A percentile compares a stretch with the other conserved stretches of the same genome.
phyloP scores from a whole-genome alignment of 768 basidiomycete genomes.

The Collybia nuda region DNA sequence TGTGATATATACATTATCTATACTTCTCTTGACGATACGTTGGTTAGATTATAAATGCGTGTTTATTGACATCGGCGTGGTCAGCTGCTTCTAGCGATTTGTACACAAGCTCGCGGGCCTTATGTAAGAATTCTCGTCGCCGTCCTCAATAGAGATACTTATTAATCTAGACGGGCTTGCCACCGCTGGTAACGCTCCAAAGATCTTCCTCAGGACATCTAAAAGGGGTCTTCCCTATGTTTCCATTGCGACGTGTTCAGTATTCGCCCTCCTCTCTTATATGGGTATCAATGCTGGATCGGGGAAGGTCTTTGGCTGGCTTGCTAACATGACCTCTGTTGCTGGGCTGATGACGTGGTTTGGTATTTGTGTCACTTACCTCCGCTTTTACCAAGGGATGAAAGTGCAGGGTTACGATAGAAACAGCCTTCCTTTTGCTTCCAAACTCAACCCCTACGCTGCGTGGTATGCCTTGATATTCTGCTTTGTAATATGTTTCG shows the following conservation, averaged over 20 bases:
- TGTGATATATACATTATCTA: conserved; percentile 17
- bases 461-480: conserved; percentile 55
- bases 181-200: conserved; percentile 77
- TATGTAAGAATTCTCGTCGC: conserved; percentile 54
- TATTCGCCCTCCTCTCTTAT: conserved; percentile 73
- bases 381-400: conserved; percentile 84
- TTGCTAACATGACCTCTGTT: conserved; percentile 72
- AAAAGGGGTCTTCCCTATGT: conserved; percentile 75
- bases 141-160: not conserved
- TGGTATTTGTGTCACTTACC: conserved; percentile 71
- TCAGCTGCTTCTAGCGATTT: conserved; percentile 89
- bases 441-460: conserved; percentile 69
- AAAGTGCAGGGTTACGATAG: conserved; percentile 80
- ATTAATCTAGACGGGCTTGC: conserved; percentile 70
- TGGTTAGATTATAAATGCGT: conserved; percentile 72
- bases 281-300: conserved; percentile 73
- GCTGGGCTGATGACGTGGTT: conserved; percentile 81
- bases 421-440: conserved; percentile 64
- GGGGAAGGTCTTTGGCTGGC: conserved; percentile 78
- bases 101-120: conserved; percentile 84
- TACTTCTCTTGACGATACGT: not conserved
- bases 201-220: conserved; percentile 68
- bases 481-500: conserved; percentile 58
- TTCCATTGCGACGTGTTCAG: conserved; percentile 65
- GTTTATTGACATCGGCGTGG: conserved; percentile 87